Conservation (phyloP, 495 filamentous ascomycete species). For the Trichoderma asperelloides region DNA sequence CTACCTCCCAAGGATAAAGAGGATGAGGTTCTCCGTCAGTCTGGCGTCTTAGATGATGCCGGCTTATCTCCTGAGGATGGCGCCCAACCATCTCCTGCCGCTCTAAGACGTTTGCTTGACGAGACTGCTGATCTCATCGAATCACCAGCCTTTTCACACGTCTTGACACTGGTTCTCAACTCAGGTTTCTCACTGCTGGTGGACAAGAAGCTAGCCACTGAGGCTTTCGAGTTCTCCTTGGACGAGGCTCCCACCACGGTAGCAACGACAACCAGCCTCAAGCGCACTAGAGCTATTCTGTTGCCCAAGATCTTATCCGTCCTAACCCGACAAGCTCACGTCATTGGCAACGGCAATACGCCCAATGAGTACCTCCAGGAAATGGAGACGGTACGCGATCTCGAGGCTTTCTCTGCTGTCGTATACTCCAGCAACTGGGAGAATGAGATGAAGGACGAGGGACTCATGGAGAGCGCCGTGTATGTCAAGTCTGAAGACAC, state of each 20-base stretch:
- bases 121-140: constrained; percentile 95
- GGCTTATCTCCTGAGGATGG: constrained; percentile 16
- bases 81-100: constrained; percentile 30
- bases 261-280: constrained; percentile 25
- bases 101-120: constrained; percentile 79
- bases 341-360: constrained; percentile 66
- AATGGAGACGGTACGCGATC: constrained; percentile 73
- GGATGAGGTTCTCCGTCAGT: constrained; percentile 70
- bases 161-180: constrained; percentile 78
- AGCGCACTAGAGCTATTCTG: constrained; percentile 54
- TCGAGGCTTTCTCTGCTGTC: constrained; percentile 91
- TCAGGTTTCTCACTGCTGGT: constrained; percentile 74
- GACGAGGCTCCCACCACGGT: constrained; percentile 19
- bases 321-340: constrained; percentile 78
- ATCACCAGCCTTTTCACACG: constrained; percentile 76
- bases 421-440: constrained; percentile 87
- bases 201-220: constrained; percentile 64
- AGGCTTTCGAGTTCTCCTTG: constrained; percentile 58
- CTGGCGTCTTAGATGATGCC: constrained; percentile 57
- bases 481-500: constrained; percentile 13
- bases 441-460: constrained; percentile 50
- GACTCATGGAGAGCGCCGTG: constrained; percentile 16
- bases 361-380: constrained; percentile 81
- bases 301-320: constrained; percentile 83
- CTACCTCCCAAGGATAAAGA: constrained; percentile 74